Evolutionary conservation across 2,329 filamentous ascomycete genomes (phyloP).

Genomic region (Bipolaris gigantea): DNA sequence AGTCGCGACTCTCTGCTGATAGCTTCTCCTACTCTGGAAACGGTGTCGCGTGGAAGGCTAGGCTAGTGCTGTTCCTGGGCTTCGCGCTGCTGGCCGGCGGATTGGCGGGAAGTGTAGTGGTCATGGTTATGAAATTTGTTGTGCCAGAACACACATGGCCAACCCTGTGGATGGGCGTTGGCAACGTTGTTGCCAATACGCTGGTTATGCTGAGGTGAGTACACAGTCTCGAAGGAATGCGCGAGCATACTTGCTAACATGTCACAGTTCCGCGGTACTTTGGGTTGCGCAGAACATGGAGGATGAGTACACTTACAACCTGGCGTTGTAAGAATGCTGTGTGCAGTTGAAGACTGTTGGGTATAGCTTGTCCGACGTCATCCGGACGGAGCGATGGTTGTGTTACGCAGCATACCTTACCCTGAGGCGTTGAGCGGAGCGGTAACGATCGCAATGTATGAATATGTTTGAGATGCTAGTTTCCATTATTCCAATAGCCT

Average conservation of each 20-base stretch:
- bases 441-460: constrained; percentile 7
- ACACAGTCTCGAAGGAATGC: background rate
- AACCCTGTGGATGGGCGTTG: constrained; percentile 68
- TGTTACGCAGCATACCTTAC: background rate
- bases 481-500: background rate
- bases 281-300: constrained; percentile 75
- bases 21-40: constrained; percentile 66
- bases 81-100: constrained; percentile 71
- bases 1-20: constrained; percentile 65
- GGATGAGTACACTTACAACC: constrained; percentile 71
- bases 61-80: constrained; percentile 68
- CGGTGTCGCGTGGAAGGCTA: constrained; percentile 70
- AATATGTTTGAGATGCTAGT: background rate
- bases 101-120: constrained; percentile 66
- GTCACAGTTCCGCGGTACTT: constrained; percentile 61
- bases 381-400: background rate
- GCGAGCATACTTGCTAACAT: constrained; percentile 21
- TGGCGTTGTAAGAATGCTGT: constrained; percentile 53
- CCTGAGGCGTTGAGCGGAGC: background rate
- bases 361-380: background rate
- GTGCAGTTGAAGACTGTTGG: background rate
- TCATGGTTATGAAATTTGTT: constrained; percentile 69
- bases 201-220: constrained; percentile 68
- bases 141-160: constrained; percentile 62
- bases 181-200: constrained; percentile 66